Conservation (phyloP, 345 rosid species). For the Corchorus capsularis region DNA sequence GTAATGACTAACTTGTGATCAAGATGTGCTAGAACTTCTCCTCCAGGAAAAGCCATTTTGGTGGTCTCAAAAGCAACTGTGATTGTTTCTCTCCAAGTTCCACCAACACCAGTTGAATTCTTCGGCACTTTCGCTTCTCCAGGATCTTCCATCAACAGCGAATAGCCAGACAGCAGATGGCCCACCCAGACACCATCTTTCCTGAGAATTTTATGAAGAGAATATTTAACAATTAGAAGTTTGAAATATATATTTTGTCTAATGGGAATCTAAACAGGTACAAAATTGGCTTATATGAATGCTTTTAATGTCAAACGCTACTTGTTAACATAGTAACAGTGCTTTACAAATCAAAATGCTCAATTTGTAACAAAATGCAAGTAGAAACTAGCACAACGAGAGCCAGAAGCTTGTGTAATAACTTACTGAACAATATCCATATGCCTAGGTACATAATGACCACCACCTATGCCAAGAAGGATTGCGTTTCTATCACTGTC, state of each 20-base stretch:
- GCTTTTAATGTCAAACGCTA: not conserved
- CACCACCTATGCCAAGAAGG: constrained; percentile 52
- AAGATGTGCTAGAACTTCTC: constrained; percentile 49
- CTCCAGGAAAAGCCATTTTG: constrained; percentile 44
- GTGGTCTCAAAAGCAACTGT: constrained; percentile 44
- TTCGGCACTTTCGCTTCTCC: constrained; percentile 21
- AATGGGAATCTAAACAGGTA: not conserved
- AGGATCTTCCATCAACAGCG: constrained; percentile 46
- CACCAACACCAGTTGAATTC: constrained; percentile 26
- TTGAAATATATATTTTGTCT: not conserved
- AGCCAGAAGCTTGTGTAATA: not conserved
- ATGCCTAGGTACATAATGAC: constrained; percentile 51
- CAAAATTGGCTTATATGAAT: not conserved
- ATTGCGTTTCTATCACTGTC: constrained; percentile 28
- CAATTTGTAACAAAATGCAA: not conserved
- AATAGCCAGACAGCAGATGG: constrained; percentile 46
- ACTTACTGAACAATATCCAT: constrained; percentile 43
- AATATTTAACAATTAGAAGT: not conserved
- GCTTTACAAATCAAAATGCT: not conserved
- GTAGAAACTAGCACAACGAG: not conserved
- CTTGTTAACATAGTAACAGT: not conserved
- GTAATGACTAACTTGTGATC: constrained; percentile 41
- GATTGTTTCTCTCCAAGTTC: constrained; percentile 46
- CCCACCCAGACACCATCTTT: constrained; percentile 46
- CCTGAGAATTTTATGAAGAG: constrained; percentile 18